Evolutionary conservation across 2,329 filamentous ascomycete species (phyloP).

Genomic region (Monilinia fructigena): DNA sequence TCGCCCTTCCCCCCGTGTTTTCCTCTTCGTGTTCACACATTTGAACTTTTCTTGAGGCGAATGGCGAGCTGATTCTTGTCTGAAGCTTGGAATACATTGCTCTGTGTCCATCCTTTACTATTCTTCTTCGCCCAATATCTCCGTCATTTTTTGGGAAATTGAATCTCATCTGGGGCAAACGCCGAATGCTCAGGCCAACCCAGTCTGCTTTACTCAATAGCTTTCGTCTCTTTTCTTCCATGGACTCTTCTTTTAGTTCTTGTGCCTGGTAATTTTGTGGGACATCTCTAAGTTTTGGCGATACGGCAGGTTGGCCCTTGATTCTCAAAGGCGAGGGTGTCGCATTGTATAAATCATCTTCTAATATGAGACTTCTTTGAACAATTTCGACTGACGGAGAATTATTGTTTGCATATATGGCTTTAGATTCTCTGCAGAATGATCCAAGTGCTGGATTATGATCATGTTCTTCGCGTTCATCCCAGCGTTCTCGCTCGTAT

Average conservation of each 20-base stretch:
- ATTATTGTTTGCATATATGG: neutral
- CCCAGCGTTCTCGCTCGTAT: neutral
- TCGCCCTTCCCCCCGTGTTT: neutral
- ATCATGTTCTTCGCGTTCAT: neutral
- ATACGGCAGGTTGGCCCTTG: conserved; percentile 26
- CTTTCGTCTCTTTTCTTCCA: conserved; percentile 34
- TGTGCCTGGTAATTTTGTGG: conserved; percentile 11
- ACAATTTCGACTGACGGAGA: conserved; percentile 1
- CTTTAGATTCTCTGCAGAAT: neutral
- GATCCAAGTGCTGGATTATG: neutral
- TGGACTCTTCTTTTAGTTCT: conserved; percentile 25
- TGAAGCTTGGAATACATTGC: conserved; percentile 31
- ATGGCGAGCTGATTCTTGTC: conserved; percentile 29
- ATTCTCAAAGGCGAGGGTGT: conserved; percentile 28
- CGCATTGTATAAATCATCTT: conserved; percentile 34
- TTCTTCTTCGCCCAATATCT: conserved; percentile 36
- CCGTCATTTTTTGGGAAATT: conserved; percentile 28
- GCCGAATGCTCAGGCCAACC: conserved; percentile 36
- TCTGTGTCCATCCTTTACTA: conserved; percentile 29
- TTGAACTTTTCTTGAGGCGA: conserved; percentile 20
- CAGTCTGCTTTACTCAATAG: conserved; percentile 38
- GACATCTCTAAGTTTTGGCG: neutral
- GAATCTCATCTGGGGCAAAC: conserved; percentile 32
- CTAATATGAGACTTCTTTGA: neutral
- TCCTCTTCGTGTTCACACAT: conserved; percentile 3